Evolutionary conservation across 164 flowering plant genomes (phyloP), one percentile per base, ranked within the genome.

Genomic region (Stephania japonica): DNA sequence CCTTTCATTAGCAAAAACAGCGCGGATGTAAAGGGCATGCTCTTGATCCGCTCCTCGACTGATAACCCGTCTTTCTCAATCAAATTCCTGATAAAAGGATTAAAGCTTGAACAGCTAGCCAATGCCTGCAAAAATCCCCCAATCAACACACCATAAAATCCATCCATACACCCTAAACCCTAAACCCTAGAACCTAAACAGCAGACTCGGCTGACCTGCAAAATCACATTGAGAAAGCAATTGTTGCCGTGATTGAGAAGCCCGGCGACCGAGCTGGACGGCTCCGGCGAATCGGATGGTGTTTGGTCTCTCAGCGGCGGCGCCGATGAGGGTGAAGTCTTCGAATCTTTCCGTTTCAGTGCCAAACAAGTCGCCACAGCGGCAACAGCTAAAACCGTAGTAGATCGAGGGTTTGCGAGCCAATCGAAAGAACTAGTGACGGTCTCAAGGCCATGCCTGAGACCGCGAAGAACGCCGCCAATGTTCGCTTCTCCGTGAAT

Each of bases 161-260:
- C 19, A 41, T 25, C 5, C 38, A 42, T 27, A 26, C 42, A n/a
- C 13, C 16, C 18, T 13, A 50, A 50, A 56, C n/a, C 62, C 62
- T 13, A 56, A 19, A 56, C 65, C 68, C 7, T 16, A 47, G 1
- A 47, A 7, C 16, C 53, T 11, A 43, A 67, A 9, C 62, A 41
- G 61, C 6, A 21, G 50, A 24, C 42, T n/a, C 25, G 71, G 16
- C 19, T 8, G 80, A 94, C 99, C 97, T 92, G 97, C 68, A 94
- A 80, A 76, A 94, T 78, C 3, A 90, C 97, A 86, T 94, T 94
- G 47, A 94, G 75, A 73, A 92, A 94, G 77, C 99, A 94, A 80
- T 92, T 94, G 70, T 91, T 94, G 67, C 97, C 99, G 3, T 89
- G 88, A 83, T 94, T 94, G 66, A 79, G 86, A 84, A 94, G 80